Conservation (phyloP, 345 rosid genomes). For the Salix exigua region DNA sequence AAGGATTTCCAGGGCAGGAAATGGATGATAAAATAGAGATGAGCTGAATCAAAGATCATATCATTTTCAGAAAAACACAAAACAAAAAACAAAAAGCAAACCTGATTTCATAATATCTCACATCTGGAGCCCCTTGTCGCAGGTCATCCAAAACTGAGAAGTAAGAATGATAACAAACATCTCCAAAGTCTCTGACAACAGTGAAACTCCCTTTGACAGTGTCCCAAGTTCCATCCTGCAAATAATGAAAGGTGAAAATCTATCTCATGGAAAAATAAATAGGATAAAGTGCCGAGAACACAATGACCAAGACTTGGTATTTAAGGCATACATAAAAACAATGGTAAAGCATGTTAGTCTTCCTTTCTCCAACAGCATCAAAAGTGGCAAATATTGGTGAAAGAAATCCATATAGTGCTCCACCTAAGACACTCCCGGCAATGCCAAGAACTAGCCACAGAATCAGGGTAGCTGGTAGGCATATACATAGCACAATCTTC, state of each 20-base stretch:
- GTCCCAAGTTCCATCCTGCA: slow-evolving; percentile 89
- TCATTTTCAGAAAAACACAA: not conserved
- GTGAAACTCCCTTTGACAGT: slow-evolving; percentile 58
- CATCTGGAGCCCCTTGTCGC: slow-evolving; percentile 39
- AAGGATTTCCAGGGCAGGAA: not conserved
- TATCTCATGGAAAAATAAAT: slow-evolving; percentile 2
- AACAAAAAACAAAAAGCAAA: slow-evolving; percentile 16
- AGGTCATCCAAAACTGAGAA: slow-evolving; percentile 72
- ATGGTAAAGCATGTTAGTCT: slow-evolving; percentile 51
- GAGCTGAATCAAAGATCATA: not conserved
- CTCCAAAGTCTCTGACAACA: slow-evolving; percentile 63
- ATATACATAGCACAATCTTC: slow-evolving; percentile 69
- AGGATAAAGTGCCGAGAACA: not conserved
- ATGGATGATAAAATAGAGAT: too few relatives aligned
- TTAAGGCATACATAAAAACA: slow-evolving; percentile 66
- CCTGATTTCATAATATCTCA: slow-evolving; percentile 83
- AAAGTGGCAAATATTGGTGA: slow-evolving; percentile 92
- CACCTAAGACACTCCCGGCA: slow-evolving; percentile 62
- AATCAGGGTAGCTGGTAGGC: slow-evolving; percentile 50
- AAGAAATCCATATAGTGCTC: slow-evolving; percentile 66
- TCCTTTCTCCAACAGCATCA: slow-evolving; percentile 90
- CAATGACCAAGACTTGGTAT: not conserved
- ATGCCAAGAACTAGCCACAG: slow-evolving; percentile 59
- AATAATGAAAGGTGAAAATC: not conserved
- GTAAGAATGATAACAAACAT: slow-evolving; percentile 74